Evolutionary conservation across 768 basidiomycete genomes (phyloP).

Genomic region (Myochromella boudieri): DNA sequence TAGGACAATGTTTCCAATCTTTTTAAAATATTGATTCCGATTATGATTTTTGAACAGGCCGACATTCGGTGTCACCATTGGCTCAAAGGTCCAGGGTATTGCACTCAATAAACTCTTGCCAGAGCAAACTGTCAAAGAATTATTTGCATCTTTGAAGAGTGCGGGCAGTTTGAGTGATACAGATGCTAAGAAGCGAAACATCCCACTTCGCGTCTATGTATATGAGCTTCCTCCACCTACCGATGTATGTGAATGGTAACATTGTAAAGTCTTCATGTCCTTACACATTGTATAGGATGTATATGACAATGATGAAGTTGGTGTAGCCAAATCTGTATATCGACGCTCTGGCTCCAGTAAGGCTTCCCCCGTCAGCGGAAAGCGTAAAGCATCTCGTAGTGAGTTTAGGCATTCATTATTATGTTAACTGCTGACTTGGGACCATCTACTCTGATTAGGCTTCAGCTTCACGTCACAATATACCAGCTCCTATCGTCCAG

Average conservation of each 20-base stretch:
- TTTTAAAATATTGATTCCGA: no score
- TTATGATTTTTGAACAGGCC: no score
- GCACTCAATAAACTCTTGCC: background rate
- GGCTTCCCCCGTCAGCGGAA: background rate
- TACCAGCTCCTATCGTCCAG: background rate
- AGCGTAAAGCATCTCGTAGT: slow-evolving; percentile 1
- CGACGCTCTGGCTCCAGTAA: background rate
- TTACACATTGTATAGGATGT: background rate
- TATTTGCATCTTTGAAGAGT: slow-evolving; percentile 2
- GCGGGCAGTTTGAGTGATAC: background rate
- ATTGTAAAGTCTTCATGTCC: background rate
- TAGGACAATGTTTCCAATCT: no score
- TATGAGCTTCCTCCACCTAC: background rate
- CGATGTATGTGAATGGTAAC: no score
- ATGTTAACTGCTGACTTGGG: no score
- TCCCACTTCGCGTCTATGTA: background rate
- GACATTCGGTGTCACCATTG: slow-evolving; percentile 5
- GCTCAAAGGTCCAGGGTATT: slow-evolving; percentile 7
- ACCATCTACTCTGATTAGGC: no score
- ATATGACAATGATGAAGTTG: background rate
- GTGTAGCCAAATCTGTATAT: background rate
- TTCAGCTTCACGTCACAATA: background rate
- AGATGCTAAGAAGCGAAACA: background rate
- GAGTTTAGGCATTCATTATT: no score
- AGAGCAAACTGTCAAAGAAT: background rate